These are phyloP conservation scores for Suillus variegatus DNA, from an alignment of 768 basidiomycete genomes.

Conservation along the genomic window DNA sequence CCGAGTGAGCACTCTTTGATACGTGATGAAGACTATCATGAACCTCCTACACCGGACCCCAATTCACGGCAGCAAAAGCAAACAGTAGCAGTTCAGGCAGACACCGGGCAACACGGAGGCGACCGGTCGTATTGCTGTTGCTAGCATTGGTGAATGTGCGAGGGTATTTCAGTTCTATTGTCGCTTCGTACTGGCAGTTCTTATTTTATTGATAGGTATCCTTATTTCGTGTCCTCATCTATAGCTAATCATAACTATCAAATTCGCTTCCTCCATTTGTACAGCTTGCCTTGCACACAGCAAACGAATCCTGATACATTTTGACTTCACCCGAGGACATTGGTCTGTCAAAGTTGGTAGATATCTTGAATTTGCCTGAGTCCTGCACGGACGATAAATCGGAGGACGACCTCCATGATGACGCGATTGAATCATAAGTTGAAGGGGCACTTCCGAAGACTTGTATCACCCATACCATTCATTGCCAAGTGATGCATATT, in stretches of 20 bases:
- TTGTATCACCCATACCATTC: neutral
- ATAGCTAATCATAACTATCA: no score
- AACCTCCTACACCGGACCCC: no score
- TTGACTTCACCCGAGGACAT: neutral
- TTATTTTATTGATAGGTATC: neutral
- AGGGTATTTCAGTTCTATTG: neutral
- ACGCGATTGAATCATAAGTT: no score
- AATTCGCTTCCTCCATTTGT: no score
- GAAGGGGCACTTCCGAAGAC: neutral
- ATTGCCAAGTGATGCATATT: no score
- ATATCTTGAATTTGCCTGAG: neutral
- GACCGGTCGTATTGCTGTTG: neutral
- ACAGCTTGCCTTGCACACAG: no score
- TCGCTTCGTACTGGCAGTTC: neutral
- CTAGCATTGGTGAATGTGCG: neutral
- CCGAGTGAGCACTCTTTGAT: no score
- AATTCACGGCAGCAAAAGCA: no score
- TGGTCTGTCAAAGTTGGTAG: neutral
- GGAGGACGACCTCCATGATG: neutral
- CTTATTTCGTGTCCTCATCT: no score
- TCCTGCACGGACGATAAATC: neutral
- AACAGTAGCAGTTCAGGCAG: no score
- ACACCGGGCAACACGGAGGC: no score
- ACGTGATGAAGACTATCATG: no score
- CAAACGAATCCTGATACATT: neutral